Base-by-base conservation (phyloP, 2,329 filamentous ascomycete genomes). In the Sclerotinia minor region DNA sequence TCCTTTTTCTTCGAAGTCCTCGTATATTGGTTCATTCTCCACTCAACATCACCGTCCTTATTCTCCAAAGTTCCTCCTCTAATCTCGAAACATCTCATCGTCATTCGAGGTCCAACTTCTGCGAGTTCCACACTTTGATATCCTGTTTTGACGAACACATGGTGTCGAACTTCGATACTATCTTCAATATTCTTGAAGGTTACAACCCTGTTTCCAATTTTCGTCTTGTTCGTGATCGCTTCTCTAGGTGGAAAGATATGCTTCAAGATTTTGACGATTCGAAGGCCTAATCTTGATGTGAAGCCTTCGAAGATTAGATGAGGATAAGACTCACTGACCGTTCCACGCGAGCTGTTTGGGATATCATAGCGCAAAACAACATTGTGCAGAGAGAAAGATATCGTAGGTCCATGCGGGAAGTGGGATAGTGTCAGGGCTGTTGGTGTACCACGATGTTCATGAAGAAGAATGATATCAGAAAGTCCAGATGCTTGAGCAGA, bases 241-340 rank as follows among this genome's bases (percentile, higher is more conserved):
- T 97, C 94, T 65, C 94, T 84, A 0, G 96, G 95, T 7, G 95
- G 95, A 76, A 97, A 99, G 2, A 97, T 81, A 74, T 99, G 94
- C 79, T 98, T 96, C 53, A 99, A 79, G 19, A 98, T 91, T 78
- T 96, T 94, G 64, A 93, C 91, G 21, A 97, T 88, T 24, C 95
- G 86, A 74, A 89, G 84, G 66, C 95, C 95, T 7, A 98, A 82
- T 45, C 85, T 86, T 7, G 91, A 92, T 6, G 85, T 90, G 80
- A 99, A 98, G 2, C 93, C 93, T 75, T 99, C 95, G 75, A 99
- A 98, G 71, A 99, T 92, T 3, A 99, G 83, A 76, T 98, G 94
- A 0, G 95, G 95, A 75, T 97, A 99, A 49, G 88, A 90, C 80
- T 99, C 95, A 70, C 88, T 92, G 59, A 97, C 92, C 1, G 93